Evolutionary conservation across 805 yeast genomes (phyloP), one percentile per base, ranked within the genome.

Genomic region (Hanseniaspora occidentalis): DNA sequence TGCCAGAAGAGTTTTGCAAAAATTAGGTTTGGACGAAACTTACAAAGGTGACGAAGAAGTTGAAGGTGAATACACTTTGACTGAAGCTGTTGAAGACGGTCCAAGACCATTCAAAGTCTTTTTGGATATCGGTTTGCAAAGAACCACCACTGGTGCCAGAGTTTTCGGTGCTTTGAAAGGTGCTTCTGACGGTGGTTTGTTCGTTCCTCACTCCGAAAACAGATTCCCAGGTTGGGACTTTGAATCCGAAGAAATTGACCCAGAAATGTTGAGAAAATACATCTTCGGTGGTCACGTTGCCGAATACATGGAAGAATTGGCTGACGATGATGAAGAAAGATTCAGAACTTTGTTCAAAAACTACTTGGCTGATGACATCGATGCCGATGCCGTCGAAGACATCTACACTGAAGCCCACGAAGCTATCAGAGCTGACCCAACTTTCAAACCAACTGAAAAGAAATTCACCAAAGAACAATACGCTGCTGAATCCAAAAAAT

Each of bases 191-290:
- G 98, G 98, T 84, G 98, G 98, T 62, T 77, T 92, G 63, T 85
- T 83, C 88, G 76, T 92, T 66, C 98, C 98, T 58, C 98, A 92
- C 88, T 85, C 95, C 60, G 84, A 95, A 66, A 88, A 88, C 79
- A 88, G 98, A 82, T 92, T 88, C 95, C 98, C 98, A 72, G 98
- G 98, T 75, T 92, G 89, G 94, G 98, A 92, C 71, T 84, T 89
- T 62, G 98, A 92, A 77, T 64, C 81, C 61, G 95, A 92, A 77
- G 98, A 92, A 75, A 79, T 92, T 61, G 98, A 92, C 66, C 85
- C 96, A 61, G 98, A 92, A 67, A 70, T 78, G 57, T 79, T 92
- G 70, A 85, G 96, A 85, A 85, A 84, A 73, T 92, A 92, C 94
- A 92, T 92, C 77, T 82, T 89, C 66, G 97, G 95, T 77, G 97